Evolutionary conservation across 176 grass and related monocot species (phyloP), one percentile per base, ranked within the genome.

Genomic region (Aegilops sharonensis): DNA sequence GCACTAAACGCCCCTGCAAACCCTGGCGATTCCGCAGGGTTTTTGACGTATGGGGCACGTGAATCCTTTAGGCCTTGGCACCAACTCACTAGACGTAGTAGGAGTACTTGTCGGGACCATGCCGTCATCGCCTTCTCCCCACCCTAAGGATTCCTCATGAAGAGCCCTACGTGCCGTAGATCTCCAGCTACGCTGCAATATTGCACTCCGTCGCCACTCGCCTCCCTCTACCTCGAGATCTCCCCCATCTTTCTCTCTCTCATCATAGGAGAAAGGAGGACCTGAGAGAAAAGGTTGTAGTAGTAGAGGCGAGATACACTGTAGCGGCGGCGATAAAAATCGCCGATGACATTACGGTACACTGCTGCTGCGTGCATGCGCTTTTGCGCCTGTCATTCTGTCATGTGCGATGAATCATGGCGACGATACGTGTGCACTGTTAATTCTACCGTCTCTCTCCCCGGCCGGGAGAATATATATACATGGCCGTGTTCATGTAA

Each of bases 121-220:
- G 78, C 32, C 29, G 68, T 39, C 81, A 21, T 17, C 11, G 87
- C 18, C 64, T 79, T 36, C 81, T 75, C 85, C 83, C 90, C 90
- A 89, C 83, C 73, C 90, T 89, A 89, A 21, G 71, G 85, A 91
- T 88, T 91, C 86, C 90, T 83, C 81, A 88, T 88, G 78, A 85
- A 91, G 78, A 83, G 72, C 69, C 85, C 82, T 91, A 88, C 29
- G 27, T 34, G 11, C 84, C 20, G 9, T 84, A 78, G 64, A 43
- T 50, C 72, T 75, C 24, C 72, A 75, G 42, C 72, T 75, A 75
- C 72, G 2, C 86, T 8, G 68, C 8, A 35, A 18, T 18, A 34
- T 64, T 78, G 45, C 64, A 11, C 36, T 73, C 7, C 79, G 37
- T 72, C 68, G 68, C 36, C 34, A 31, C 30, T 15, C 64, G 5